Evolutionary conservation across 805 yeast species (phyloP), one percentile per base, ranked within the genome.

Genomic region (Danielia reshetovae): DNA sequence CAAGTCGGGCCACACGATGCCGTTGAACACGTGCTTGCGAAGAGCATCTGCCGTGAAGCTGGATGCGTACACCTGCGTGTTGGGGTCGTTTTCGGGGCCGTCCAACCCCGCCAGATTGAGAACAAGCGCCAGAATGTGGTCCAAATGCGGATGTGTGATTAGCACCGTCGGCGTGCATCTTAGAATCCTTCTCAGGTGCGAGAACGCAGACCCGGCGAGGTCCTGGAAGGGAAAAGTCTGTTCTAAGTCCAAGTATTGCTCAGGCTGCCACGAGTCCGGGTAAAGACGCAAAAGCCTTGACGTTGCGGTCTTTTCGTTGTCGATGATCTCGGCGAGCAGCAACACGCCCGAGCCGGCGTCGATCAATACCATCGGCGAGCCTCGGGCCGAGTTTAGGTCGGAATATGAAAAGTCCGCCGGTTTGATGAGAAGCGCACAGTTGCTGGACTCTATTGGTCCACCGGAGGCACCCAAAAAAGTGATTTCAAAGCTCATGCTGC

Each of bases 101-200:
- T 31, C 18, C 43, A 74, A 68, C 11, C 71, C 67, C 0, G 95
- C 85, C 3, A 89, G 75, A 51, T 87, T 87, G 34, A 88, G 59
- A 0, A 81, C 75, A 30, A 88, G 52, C 0, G 82, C 85, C 7
- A 73, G 54, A 10, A 86, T 67, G 54, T 88, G 97, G 55, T 88
- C 97, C 33, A 88, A 52, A 57, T 88, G 97, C 0, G 90, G 76
- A 57, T 88, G 97, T 1, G 96, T 76, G 18, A 88, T 71, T 30
- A 81, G 61, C 25, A 19, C 42, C 32, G 29, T 48, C 45, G 4
- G 73, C 51, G 15, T 52, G 34, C 32, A 54, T 46, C 32, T 59
- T 54, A 7, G 70, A 53, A 18, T 61, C 45, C 17, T 29, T 22
- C 4, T 16, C 34, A 30, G 45, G 3, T 14, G 23, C 11, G 7